Percentiles rank a stretch among this genome's conserved stretches.
Conservation (phyloP, 805 yeast species). For the Kockiozyma suomiensis region DNA sequence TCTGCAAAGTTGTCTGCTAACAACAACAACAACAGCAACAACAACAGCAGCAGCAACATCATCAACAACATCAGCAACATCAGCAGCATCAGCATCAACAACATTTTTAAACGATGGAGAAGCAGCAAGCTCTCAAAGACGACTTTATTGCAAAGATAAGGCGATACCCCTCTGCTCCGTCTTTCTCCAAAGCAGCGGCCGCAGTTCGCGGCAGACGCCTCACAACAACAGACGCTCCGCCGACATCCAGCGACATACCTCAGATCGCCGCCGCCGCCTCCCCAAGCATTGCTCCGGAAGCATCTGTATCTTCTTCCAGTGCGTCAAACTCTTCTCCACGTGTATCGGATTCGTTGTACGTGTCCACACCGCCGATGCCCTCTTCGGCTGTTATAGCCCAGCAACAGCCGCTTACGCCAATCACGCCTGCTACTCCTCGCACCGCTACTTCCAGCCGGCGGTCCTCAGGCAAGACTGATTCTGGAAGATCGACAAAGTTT, state of each 20-base stretch:
- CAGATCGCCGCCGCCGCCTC: not conserved
- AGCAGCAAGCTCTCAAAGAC: not conserved
- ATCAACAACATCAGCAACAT: not conserved
- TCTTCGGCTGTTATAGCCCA: not conserved
- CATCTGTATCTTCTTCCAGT: not conserved
- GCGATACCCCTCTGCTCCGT: conserved; percentile 33
- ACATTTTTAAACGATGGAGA: not conserved
- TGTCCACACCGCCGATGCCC: conserved; percentile 20
- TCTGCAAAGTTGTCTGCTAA: not conserved
- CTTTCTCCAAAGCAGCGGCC: conserved; percentile 23
- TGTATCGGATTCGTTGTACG: not conserved
- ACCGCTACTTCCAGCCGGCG: conserved; percentile 4
- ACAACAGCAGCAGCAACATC: not conserved
- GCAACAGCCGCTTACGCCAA: conserved; percentile 3
- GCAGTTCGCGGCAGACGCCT: conserved; percentile 28
- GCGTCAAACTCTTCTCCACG: conserved; percentile 9
- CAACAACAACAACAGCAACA: not conserved
- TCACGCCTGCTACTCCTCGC: not conserved
- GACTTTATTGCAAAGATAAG: conserved; percentile 14
- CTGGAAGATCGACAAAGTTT: conserved; percentile 19
- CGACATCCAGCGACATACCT: not conserved
- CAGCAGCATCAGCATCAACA: no score
- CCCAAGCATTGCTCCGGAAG: not conserved
- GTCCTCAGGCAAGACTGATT: conserved; percentile 4
- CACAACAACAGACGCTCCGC: conserved; percentile 15